Base-by-base conservation (phyloP, 2,329 filamentous ascomycete genomes). In the Hortaea werneckii region DNA sequence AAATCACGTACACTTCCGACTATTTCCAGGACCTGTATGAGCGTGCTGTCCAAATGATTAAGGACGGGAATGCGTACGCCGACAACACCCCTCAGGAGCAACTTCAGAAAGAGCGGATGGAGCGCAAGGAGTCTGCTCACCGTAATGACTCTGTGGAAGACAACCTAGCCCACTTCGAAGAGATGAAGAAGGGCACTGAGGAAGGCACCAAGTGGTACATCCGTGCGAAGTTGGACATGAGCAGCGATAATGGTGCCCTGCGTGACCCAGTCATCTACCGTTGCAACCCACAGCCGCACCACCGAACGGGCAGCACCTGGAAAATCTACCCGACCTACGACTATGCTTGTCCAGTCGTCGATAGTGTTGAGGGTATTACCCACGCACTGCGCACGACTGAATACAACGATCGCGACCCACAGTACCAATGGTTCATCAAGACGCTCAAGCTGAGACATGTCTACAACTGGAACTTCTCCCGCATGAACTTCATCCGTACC, bases 251-350 rank as follows among this genome's bases (percentile, higher is more conserved):
- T 74, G 94, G 94, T 69, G 87, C 92, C 44, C 82, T 96, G 78
- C 79, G 92, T 54, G 92, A 98, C 66, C 92, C 92, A 9, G 89
- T 96, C 67, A 94, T 98, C 66, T 96, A 95, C 75, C 83, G 92
- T 55, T 95, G 88, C 78, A 95, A 94, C 60, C 74, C 78, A 5
- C 63, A 75, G 41, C 65, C 72, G 8, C 85, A 92, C 65, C 86
- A 92, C 70, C 80, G 86, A 55, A 92, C 86, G 1, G 85, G 85
- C 29, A 77, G 72, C 47, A 79, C 75, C 50, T 90, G 85, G 84
- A 90, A 89, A 70, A 83, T 87, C 62, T 90, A 90, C 67, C 85
- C 85, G 30, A 90, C 83, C 53, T 92, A 92, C 71, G 86, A 92
- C 65, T 87, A 90, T 62, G 85, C 85, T 52, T 88, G 84, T 67